These are phyloP conservation scores for Talaromyces sp. DNA, from an alignment of 2,329 filamentous ascomycete species.

Conservation along the genomic window DNA sequence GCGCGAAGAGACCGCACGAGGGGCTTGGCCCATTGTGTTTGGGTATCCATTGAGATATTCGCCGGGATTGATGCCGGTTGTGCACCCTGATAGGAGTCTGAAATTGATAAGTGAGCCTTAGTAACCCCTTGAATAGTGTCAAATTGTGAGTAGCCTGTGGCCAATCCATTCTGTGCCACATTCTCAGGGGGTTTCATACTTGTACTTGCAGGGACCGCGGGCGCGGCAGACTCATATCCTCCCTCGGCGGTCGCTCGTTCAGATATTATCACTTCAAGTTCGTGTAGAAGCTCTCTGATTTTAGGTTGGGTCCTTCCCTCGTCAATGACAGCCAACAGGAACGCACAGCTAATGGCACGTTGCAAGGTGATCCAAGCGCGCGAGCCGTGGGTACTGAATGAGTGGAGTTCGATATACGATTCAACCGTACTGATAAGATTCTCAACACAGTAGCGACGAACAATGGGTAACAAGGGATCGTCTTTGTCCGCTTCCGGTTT, in stretches of 20 bases:
- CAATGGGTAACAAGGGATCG: conserved; percentile 32
- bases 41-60: conserved; percentile 28
- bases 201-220: conserved; percentile 16
- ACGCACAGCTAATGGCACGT: conserved; percentile 44
- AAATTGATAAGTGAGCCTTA: conserved; percentile 22
- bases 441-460: conserved; percentile 52
- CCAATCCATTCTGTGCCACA: not conserved
- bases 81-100: conserved; percentile 24
- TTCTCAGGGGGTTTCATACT: conserved; percentile 6
- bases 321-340: conserved; percentile 43
- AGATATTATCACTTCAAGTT: conserved; percentile 42
- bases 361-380: conserved; percentile 46
- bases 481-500: conserved; percentile 46
- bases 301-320: conserved; percentile 40
- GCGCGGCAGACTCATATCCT: conserved; percentile 22
- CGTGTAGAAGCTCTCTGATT: conserved; percentile 37
- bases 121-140: conserved; percentile 27
- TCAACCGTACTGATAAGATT: conserved; percentile 54
- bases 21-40: conserved; percentile 44
- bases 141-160: conserved; percentile 12
- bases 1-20: conserved; percentile 43
- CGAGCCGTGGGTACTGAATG: conserved; percentile 38
- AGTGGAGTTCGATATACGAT: conserved; percentile 54
- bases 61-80: conserved; percentile 27
- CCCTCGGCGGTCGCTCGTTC: conserved; percentile 37